Percentiles rank a stretch among this genome's conserved stretches.
Conservation (phyloP, 2,329 filamentous ascomycete species). For the Hypoxylon sp. region DNA sequence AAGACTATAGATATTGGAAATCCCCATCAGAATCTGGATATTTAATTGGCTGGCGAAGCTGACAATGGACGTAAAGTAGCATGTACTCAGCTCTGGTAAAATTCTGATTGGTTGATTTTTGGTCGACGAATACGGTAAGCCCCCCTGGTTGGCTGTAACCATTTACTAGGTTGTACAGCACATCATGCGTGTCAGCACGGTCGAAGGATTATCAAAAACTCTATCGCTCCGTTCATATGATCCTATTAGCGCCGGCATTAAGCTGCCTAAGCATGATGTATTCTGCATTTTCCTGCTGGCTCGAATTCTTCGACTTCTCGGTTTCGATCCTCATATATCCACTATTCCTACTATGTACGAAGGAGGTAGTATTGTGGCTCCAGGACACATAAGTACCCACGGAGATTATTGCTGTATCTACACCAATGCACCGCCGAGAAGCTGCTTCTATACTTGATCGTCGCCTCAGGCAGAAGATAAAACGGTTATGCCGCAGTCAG, state of each 20-base stretch:
- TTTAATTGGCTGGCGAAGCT: conserved; percentile 3
- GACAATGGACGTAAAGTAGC: conserved; percentile 1
- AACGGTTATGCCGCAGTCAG: conserved; percentile 3
- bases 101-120: conserved; percentile 9
- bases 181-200: conserved; percentile 14
- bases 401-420: conserved; percentile 9
- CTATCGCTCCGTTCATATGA: conserved; percentile 8
- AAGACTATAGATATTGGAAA: conserved; percentile 5
- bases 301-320: not conserved
- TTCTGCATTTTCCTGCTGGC: conserved; percentile 6
- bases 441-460: conserved; percentile 9
- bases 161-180: conserved; percentile 2
- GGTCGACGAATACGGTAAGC: conserved; percentile 6
- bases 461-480: conserved; percentile 1
- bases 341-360: not conserved
- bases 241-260: conserved; percentile 17
- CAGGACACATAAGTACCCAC: not conserved
- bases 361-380: not conserved
- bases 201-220: conserved; percentile 23
- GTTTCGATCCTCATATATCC: conserved; percentile 11
- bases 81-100: not conserved
- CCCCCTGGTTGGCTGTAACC: conserved; percentile 8
- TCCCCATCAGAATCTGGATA: not conserved
- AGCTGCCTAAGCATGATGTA: conserved; percentile 11
- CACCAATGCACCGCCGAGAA: not conserved